Conservation (phyloP, 352 stramenopile genomes). For the Chrysophaeum taylorii region DNA sequence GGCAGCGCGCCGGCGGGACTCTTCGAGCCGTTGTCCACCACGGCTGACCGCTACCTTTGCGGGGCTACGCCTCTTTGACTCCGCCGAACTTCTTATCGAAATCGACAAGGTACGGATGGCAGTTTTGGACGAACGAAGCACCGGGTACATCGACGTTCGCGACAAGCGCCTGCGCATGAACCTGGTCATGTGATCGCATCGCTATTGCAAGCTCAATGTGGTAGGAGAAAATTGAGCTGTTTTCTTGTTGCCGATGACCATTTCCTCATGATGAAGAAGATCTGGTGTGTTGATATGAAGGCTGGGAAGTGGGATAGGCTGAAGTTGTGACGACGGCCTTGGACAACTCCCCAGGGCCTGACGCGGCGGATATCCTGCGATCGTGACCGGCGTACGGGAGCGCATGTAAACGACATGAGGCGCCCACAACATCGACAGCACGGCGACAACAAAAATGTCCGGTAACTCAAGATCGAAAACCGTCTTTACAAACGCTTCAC, state of each 20-base stretch:
- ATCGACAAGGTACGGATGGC: background rate
- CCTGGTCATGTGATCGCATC: too few relatives aligned
- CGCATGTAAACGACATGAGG: slow-evolving; percentile 68
- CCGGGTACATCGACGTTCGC: background rate
- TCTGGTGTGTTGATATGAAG: slow-evolving; percentile 66
- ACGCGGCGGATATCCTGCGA: too few relatives aligned
- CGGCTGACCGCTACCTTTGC: background rate
- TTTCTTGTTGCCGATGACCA: slow-evolving; percentile 62
- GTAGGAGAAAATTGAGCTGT: too few relatives aligned
- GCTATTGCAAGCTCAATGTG: too few relatives aligned
- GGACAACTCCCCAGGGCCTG: too few relatives aligned
- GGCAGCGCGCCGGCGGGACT: background rate
- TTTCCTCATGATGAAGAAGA: slow-evolving; percentile 72
- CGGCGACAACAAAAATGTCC: slow-evolving; percentile 71
- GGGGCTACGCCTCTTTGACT: slow-evolving; percentile 5
- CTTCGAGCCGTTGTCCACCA: slow-evolving; percentile 4
- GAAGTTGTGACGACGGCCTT: too few relatives aligned
- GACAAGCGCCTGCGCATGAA: too few relatives aligned
- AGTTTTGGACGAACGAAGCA: background rate
- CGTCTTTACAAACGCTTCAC: slow-evolving; percentile 56
- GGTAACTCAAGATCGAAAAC: slow-evolving; percentile 62
- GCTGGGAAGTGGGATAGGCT: slow-evolving; percentile 68
- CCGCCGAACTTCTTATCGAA: slow-evolving; percentile 2
- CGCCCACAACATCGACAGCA: slow-evolving; percentile 62
- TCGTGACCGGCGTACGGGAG: slow-evolving; percentile 61